A percentile compares a stretch with the other conserved stretches of the same genome.
Evolutionary conservation across 345 rosid species (phyloP).

Genomic region (Erysimum cheiranthoides): DNA sequence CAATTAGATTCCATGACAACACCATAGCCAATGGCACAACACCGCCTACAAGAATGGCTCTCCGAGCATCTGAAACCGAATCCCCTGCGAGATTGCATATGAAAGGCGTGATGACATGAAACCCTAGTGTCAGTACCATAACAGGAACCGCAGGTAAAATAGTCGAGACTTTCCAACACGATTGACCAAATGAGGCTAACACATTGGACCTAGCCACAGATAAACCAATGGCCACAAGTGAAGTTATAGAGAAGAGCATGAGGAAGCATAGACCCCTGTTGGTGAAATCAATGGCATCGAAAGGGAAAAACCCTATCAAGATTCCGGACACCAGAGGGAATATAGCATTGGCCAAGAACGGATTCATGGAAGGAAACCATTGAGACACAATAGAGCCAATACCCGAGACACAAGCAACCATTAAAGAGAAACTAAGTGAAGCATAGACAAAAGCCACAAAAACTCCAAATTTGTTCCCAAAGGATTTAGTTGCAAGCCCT

Average conservation of each 20-base stretch:
- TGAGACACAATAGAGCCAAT: conserved; percentile 82
- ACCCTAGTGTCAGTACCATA: conserved; percentile 83
- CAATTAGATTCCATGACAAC: conserved; percentile 86
- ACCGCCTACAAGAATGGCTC: conserved; percentile 78
- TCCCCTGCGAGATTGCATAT: conserved; percentile 82
- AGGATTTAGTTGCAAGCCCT: conserved; percentile 75
- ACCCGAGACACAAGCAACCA: conserved; percentile 91
- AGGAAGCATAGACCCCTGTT: conserved; percentile 71
- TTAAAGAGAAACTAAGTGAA: conserved; percentile 78
- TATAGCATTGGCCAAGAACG: conserved; percentile 61
- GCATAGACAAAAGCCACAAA: conserved; percentile 80
- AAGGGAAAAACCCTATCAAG: conserved; percentile 67
- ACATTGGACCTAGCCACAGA: conserved; percentile 77
- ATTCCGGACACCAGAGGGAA: conserved; percentile 67
- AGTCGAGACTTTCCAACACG: conserved; percentile 66
- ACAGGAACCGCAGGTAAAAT: conserved; percentile 87
- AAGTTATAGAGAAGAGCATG: conserved; percentile 78
- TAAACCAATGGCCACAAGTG: conserved; percentile 69
- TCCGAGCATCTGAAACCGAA: conserved; percentile 64
- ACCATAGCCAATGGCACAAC: conserved; percentile 82
- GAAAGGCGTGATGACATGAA: conserved; percentile 93
- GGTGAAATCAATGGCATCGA: conserved; percentile 62
- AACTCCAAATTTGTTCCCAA: conserved; percentile 71
- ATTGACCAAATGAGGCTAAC: conserved; percentile 59
- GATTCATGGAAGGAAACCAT: conserved; percentile 77